A percentile compares a stretch with the other conserved stretches of the same genome.
Conservation (phyloP, 2,329 filamentous ascomycete genomes). For the Fusarium sp. region DNA sequence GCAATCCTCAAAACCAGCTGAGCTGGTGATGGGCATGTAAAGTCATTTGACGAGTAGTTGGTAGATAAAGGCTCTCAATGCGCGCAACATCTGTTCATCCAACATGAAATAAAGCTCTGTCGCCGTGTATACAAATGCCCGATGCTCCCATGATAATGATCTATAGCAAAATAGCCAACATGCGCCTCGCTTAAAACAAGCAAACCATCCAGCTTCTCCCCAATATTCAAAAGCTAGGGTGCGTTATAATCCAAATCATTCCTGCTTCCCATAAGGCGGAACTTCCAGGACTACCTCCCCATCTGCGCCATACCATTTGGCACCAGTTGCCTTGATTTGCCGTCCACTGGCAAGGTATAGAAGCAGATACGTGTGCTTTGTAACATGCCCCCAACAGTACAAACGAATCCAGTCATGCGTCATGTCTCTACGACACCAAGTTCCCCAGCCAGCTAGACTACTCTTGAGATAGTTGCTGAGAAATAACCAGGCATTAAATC, state of each 20-base stretch:
- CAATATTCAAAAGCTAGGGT: background rate
- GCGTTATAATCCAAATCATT: background rate
- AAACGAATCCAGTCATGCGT: conserved; percentile 66
- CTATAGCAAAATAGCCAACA: conserved; percentile 7
- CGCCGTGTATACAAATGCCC: background rate
- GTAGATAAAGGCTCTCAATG: background rate
- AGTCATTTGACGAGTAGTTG: conserved; percentile 1
- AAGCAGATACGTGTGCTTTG: conserved; percentile 78
- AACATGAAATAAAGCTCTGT: conserved; percentile 2
- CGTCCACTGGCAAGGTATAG: conserved; percentile 79
- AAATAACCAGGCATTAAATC: conserved; percentile 70
- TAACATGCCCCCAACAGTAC: conserved; percentile 83
- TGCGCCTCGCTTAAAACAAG: conserved; percentile 38
- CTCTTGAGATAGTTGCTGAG: conserved; percentile 69
- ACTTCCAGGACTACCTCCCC: conserved; percentile 64
- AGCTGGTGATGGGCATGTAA: conserved; percentile 6
- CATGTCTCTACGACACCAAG: conserved; percentile 64
- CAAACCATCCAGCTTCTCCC: background rate
- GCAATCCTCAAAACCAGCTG: conserved; percentile 1
- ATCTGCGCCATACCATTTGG: conserved; percentile 75
- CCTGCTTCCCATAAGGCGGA: conserved; percentile 41
- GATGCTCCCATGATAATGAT: conserved; percentile 1
- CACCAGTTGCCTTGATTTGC: conserved; percentile 67
- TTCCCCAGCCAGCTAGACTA: conserved; percentile 75
- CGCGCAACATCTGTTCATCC: background rate